Base-by-base conservation (phyloP, 441 rosid genomes). In the Isatis lusitanica region DNA sequence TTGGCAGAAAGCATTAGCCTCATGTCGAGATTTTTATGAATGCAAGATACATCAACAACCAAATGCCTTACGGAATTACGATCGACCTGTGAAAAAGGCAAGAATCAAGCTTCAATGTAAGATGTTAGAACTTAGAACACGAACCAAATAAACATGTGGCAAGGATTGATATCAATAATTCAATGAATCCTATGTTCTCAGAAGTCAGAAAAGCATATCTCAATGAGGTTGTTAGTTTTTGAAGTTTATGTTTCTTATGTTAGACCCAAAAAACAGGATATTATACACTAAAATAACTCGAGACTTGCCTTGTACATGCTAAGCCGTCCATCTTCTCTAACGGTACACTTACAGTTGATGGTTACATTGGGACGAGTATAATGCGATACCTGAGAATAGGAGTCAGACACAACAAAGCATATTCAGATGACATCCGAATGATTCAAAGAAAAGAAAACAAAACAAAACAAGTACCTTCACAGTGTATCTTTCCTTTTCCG, bases 41-140 rank as follows among this genome's bases (percentile, higher is more conserved):
- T 83, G 75, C 94, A 89, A 3, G 90, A 84, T 68, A 89, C 74
- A 58, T 87, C 93, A 4, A 55, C 58, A 9, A 84, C 80, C 83
- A 87, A 28, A 43, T 84, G 82, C 16, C 88, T 85, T 40, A 83
- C 66, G 18, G 10, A 84, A 48, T 76, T 76, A 40, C 81, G 74
- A 59, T 86, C 84, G 3, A 82, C 78, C 96, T 87, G 53, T 44
- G 1, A 3, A 18, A 38, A 61, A 66, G 52, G 16, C 70, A 39
- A 74, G 60, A 60, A 12, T 38, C 52, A 72, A 40, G 70, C 13
- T 26, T 48, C 39, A 52, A 10, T 24, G 3, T 18, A 58, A 18
- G 66, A 36, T 36, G 5, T 4, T 21, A 26, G 35, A 26, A 21
- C 31, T 24, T n/a, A 57, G 24, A 21, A 21, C 24, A 21, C 24